Conservation (phyloP, 768 basidiomycete genomes). For the Cyathus striatus region DNA sequence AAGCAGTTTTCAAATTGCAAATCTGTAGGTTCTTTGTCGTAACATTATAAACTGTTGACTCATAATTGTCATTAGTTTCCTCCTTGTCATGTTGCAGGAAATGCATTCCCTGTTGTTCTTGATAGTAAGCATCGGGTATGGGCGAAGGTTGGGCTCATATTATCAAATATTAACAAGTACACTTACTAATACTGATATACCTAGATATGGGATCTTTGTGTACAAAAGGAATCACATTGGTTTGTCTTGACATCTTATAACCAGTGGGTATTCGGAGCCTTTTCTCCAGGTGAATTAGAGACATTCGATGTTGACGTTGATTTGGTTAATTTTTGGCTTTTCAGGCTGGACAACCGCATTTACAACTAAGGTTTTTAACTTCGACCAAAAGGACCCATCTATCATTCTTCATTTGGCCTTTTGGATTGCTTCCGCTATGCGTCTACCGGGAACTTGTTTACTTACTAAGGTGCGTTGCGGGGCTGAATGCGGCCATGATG, state of each 20-base stretch:
- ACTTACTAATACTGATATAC: not conserved
- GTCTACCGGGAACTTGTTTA: slow-evolving; percentile 21
- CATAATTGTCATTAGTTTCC: slow-evolving; percentile 28
- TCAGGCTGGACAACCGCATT: slow-evolving; percentile 52
- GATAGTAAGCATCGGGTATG: slow-evolving; percentile 49
- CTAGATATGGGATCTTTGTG: slow-evolving; percentile 57
- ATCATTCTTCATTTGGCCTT: slow-evolving; percentile 46
- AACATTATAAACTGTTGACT: not conserved
- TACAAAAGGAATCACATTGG: slow-evolving; percentile 39
- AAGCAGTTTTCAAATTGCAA: slow-evolving; percentile 43
- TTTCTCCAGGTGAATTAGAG: slow-evolving; percentile 40
- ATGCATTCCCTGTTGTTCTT: slow-evolving; percentile 25
- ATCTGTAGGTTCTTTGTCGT: slow-evolving; percentile 22
- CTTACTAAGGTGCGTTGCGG: slow-evolving; percentile 36
- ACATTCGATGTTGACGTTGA: not conserved
- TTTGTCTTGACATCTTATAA: slow-evolving; percentile 58
- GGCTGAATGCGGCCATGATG: not conserved
- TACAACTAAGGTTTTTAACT: slow-evolving; percentile 39
- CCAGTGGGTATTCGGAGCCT: slow-evolving; percentile 58
- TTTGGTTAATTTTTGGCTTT: not conserved
- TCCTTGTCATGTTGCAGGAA: slow-evolving; percentile 23
- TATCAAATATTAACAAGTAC: slow-evolving; percentile 1
- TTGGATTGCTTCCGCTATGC: slow-evolving; percentile 54
- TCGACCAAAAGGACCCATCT: slow-evolving; percentile 36
- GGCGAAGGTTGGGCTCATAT: slow-evolving; percentile 40